These are phyloP conservation scores for Ajuga chamaepitys DNA, from an alignment of 257 asterid species.

Conservation along the genomic window DNA sequence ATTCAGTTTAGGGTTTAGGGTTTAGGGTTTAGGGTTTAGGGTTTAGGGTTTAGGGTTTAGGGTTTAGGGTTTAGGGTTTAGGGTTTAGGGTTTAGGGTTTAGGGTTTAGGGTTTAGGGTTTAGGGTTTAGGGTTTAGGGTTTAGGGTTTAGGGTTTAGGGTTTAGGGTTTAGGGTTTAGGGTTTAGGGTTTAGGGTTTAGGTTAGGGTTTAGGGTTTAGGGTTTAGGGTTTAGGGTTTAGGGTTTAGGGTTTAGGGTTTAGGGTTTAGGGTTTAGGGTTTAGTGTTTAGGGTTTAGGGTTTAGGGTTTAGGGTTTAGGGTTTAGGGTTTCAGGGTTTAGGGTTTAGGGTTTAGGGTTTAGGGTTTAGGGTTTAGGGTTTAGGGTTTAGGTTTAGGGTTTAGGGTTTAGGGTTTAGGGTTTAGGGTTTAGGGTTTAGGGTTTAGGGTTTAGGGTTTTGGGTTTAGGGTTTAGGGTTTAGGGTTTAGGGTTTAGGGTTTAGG, in stretches of 20 bases:
- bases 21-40: neutral
- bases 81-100: neutral
- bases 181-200: too few species aligned
- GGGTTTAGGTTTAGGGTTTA: slow-evolving; percentile 20
- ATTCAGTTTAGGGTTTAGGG: too few species aligned
- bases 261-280: slow-evolving; percentile 12
- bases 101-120: neutral
- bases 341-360: slow-evolving; percentile 19
- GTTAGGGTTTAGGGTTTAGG: neutral
- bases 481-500: slow-evolving; percentile 26
- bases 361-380: slow-evolving; percentile 21
- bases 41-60: neutral
- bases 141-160: neutral
- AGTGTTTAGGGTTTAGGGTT: slow-evolving; percentile 18
- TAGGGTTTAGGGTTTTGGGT: slow-evolving; percentile 17
- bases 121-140: neutral
- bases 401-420: slow-evolving; percentile 16
- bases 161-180: neutral
- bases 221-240: slow-evolving; percentile 20
- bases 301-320: slow-evolving; percentile 19
- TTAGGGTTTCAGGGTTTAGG: slow-evolving; percentile 25
- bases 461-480: too few species aligned
- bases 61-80: neutral
- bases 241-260: slow-evolving; percentile 16
- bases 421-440: slow-evolving; percentile 15